These are phyloP conservation scores for Pythium periplocum DNA, from an alignment of 352 stramenopile species.

Conservation along the genomic window DNA sequence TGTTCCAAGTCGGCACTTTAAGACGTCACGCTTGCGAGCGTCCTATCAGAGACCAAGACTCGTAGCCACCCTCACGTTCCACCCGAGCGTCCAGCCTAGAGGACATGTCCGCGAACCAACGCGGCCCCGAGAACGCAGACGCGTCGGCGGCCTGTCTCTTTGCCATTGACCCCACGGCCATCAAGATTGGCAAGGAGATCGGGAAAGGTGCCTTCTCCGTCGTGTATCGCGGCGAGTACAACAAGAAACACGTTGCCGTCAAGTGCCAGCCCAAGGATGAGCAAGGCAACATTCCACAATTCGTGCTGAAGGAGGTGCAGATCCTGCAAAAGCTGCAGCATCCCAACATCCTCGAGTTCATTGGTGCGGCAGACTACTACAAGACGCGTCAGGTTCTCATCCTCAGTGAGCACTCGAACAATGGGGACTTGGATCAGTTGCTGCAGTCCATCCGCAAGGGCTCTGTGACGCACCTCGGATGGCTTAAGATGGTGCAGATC, in stretches of 20 bases:
- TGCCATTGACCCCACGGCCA: slow-evolving; percentile 40
- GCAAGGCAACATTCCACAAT: slow-evolving; percentile 58
- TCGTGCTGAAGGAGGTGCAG: slow-evolving; percentile 75
- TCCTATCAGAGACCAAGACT: no score
- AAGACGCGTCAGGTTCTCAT: slow-evolving; percentile 79
- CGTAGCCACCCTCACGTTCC: no score
- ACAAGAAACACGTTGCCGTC: slow-evolving; percentile 68
- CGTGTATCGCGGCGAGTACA: slow-evolving; percentile 71
- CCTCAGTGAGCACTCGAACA: slow-evolving; percentile 72
- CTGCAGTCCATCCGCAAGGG: slow-evolving; percentile 51
- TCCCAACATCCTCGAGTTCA: slow-evolving; percentile 70
- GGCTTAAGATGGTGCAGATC: slow-evolving; percentile 54
- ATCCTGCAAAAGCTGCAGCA: slow-evolving; percentile 63
- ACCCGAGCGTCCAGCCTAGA: background rate
- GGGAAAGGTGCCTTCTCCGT: slow-evolving; percentile 83
- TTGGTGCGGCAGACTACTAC: slow-evolving; percentile 62
- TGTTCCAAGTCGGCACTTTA: no score
- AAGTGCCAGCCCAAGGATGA: slow-evolving; percentile 84
- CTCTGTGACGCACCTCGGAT: slow-evolving; percentile 45
- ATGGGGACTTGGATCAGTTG: slow-evolving; percentile 69
- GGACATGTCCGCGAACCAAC: slow-evolving; percentile 31
- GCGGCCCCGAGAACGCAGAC: slow-evolving; percentile 19
- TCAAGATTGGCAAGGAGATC: slow-evolving; percentile 79
- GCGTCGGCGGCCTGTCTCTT: slow-evolving; percentile 30
- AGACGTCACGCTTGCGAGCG: no score